phyloP scores from a whole-genome alignment of 2,329 filamentous ascomycete genomes.

The Xylariales sp. region DNA sequence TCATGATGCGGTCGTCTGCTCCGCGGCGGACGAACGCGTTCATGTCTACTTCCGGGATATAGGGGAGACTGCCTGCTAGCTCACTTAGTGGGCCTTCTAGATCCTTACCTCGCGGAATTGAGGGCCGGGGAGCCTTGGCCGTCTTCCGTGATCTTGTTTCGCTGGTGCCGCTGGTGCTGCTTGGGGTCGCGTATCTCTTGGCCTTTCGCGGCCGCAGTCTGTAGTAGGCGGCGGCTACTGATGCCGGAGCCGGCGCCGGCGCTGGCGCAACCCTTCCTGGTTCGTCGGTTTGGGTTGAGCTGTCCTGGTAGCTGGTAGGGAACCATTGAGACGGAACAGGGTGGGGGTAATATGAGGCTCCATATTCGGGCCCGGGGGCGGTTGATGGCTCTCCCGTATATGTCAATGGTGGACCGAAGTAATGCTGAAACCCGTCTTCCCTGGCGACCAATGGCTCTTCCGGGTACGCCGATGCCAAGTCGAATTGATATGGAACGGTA shows the following conservation, averaged over 20 bases:
- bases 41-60: neutral
- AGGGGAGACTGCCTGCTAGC: neutral
- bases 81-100: constrained; percentile 10
- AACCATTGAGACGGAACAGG: no score
- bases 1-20: neutral
- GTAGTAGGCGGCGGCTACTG: neutral
- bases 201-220: neutral
- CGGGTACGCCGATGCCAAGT: neutral
- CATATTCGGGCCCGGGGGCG: neutral
- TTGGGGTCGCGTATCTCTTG: no score
- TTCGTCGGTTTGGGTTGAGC: neutral
- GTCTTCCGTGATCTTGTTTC: no score
- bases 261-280: neutral
- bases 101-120: neutral
- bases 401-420: neutral
- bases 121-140: no score
- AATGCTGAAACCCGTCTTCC: neutral
- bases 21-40: constrained; percentile 2
- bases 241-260: neutral
- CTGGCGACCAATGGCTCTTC: neutral
- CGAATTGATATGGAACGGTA: neutral
- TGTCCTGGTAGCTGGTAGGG: no score
- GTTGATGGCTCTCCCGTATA: neutral
- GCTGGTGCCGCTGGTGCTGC: no score
- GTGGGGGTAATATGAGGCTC: neutral